A percentile compares a stretch with the other conserved stretches of the same genome.
These are phyloP conservation scores for Sonneratia alba DNA, from an alignment of 345 rosid genomes.

Conservation along the genomic window DNA sequence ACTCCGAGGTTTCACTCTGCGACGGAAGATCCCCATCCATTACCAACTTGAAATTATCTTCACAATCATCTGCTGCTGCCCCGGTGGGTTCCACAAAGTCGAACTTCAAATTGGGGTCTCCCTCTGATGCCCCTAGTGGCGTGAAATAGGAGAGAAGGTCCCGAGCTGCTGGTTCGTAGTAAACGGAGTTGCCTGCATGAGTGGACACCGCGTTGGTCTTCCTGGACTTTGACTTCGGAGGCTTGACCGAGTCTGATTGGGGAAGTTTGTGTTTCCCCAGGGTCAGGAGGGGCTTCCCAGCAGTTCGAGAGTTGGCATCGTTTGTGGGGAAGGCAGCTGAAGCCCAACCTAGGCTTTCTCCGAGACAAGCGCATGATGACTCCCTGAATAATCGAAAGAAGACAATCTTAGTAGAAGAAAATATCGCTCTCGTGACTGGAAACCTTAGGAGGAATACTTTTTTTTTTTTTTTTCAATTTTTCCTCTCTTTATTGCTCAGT, in stretches of 20 bases:
- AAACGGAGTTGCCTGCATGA: conserved; percentile 12
- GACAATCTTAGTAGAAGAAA: not conserved
- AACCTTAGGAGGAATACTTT: too few relatives aligned
- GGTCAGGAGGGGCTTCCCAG: conserved; percentile 33
- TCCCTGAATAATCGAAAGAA: conserved; percentile 32
- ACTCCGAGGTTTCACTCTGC: conserved; percentile 25
- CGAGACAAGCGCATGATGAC: conserved; percentile 49
- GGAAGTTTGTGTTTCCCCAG: conserved; percentile 78
- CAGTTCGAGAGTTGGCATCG: conserved; percentile 46
- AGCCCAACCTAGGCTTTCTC: conserved; percentile 54
- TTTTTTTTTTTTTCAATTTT: too few relatives aligned
- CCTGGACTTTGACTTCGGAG: conserved; percentile 50
- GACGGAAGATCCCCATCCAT: conserved; percentile 22
- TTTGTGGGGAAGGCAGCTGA: conserved; percentile 45
- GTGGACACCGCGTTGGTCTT: conserved; percentile 39
- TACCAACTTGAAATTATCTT: conserved; percentile 5
- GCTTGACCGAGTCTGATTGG: conserved; percentile 39
- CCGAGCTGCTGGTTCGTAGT: not conserved
- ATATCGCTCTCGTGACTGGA: not conserved
- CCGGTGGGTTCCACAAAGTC: conserved; percentile 30
- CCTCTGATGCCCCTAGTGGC: conserved; percentile 14
- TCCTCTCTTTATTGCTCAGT: too few relatives aligned
- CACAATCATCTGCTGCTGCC: conserved; percentile 16
- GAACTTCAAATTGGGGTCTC: conserved; percentile 44
- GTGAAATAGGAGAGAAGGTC: conserved; percentile 23